These are phyloP conservation scores for Murraya koenigii DNA, from an alignment of 345 rosid genomes.

Conservation along the genomic window DNA sequence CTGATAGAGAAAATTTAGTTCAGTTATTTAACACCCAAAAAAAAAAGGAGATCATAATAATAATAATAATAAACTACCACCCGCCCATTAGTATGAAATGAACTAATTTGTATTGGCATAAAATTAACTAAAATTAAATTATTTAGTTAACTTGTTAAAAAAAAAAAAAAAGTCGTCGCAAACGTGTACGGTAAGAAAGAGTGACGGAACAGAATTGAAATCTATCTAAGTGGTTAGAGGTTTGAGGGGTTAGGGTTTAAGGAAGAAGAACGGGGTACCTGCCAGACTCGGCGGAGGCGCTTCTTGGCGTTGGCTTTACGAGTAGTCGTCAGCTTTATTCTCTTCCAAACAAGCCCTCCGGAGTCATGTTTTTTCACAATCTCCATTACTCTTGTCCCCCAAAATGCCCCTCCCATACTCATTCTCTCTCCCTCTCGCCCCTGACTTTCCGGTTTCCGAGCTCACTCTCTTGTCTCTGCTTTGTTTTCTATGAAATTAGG, in stretches of 20 bases:
- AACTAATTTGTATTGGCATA: no score
- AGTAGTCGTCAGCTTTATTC: slow-evolving; percentile 87
- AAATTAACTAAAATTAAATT: no score
- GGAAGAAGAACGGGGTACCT: slow-evolving; percentile 37
- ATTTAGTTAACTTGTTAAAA: no score
- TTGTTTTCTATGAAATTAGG: neutral
- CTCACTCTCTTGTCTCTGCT: neutral
- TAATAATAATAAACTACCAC: no score
- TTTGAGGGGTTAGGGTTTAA: neutral
- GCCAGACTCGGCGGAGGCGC: slow-evolving; percentile 95
- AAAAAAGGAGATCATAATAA: no score
- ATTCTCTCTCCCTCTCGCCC: slow-evolving; percentile 23
- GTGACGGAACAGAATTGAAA: no score
- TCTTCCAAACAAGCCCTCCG: slow-evolving; percentile 91
- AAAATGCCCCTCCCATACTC: slow-evolving; percentile 53
- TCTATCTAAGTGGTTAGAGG: no score
- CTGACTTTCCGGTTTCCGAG: neutral
- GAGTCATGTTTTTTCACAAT: slow-evolving; percentile 94
- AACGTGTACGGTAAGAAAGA: neutral
- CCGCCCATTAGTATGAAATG: no score
- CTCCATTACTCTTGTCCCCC: slow-evolving; percentile 87
- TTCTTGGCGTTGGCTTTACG: slow-evolving; percentile 97
- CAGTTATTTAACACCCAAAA: no score
- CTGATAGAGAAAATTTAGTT: neutral
- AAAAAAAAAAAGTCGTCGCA: neutral